Evolutionary conservation across 2,329 filamentous ascomycete species (phyloP).

Genomic region (Mycosphaerella sp.): DNA sequence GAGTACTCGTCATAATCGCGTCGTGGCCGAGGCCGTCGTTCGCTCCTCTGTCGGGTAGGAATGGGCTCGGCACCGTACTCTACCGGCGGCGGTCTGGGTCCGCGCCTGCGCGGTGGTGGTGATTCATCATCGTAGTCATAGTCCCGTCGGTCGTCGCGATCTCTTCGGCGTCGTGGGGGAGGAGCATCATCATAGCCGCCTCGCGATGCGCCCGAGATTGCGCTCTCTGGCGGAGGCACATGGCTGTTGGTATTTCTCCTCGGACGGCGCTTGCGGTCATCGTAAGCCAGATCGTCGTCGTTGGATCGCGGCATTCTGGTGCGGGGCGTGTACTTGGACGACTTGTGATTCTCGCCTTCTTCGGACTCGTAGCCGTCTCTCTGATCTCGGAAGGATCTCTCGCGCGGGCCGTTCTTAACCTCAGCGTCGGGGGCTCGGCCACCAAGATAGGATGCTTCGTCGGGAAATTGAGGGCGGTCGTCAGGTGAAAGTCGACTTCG

Average conservation of each 20-base stretch:
- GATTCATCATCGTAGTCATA: slow-evolving; percentile 26
- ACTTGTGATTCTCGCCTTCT: slow-evolving; percentile 31
- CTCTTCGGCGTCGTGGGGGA: slow-evolving; percentile 15
- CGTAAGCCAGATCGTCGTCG: slow-evolving; percentile 8
- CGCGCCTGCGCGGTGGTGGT: slow-evolving; percentile 24
- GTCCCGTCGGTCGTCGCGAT: slow-evolving; percentile 18
- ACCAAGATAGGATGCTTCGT: slow-evolving; percentile 32
- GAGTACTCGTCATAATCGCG: slow-evolving; percentile 23
- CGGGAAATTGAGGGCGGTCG: slow-evolving; percentile 30
- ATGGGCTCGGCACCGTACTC: slow-evolving; percentile 30
- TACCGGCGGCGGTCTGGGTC: slow-evolving; percentile 20
- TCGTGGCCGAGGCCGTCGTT: slow-evolving; percentile 21
- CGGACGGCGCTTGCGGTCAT: slow-evolving; percentile 3
- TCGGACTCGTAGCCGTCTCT: slow-evolving; percentile 35
- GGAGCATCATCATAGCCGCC: slow-evolving; percentile 17
- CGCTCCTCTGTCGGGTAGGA: slow-evolving; percentile 24
- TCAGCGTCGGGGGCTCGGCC: slow-evolving; percentile 31
- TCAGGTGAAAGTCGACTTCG: slow-evolving; percentile 28
- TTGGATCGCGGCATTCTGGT: slow-evolving; percentile 8
- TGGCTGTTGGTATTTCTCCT: slow-evolving; percentile 7
- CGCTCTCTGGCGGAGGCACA: slow-evolving; percentile 18
- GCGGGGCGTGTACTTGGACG: slow-evolving; percentile 16
- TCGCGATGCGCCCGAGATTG: slow-evolving; percentile 12
- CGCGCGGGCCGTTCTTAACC: slow-evolving; percentile 27
- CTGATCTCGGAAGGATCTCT: slow-evolving; percentile 32